These are phyloP conservation scores for Erodium trifolium DNA, from an alignment of 441 rosid genomes.

Conservation along the genomic window DNA sequence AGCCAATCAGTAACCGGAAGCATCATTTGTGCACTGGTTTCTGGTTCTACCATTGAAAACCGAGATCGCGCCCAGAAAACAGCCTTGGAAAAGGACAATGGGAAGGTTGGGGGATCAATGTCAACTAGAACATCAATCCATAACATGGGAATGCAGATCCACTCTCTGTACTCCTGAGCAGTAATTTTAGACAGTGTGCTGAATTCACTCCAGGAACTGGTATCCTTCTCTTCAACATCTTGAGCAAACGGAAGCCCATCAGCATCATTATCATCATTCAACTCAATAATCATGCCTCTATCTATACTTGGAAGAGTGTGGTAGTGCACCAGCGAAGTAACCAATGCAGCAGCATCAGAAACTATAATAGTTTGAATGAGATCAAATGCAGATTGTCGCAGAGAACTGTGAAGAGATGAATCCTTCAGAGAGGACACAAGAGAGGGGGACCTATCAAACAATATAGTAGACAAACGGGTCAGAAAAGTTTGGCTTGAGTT, in stretches of 20 bases:
- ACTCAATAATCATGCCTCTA: constrained; percentile 27
- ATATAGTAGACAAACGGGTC: constrained; percentile 21
- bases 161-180: constrained; percentile 51
- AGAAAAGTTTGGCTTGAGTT: background rate
- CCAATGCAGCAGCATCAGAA: constrained; percentile 84
- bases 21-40: constrained; percentile 50
- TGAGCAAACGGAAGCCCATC: constrained; percentile 32
- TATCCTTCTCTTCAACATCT: constrained; percentile 41
- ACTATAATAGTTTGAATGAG: constrained; percentile 74
- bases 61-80: constrained; percentile 93
- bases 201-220: constrained; percentile 65
- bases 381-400: constrained; percentile 94
- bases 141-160: constrained; percentile 96
- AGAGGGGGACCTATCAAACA: constrained; percentile 81
- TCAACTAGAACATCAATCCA: constrained; percentile 84
- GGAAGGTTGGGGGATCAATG: constrained; percentile 52
- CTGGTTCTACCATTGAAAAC: constrained; percentile 76
- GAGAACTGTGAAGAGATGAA: constrained; percentile 80
- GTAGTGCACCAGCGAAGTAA: constrained; percentile 44
- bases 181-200: constrained; percentile 53
- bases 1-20: constrained; percentile 70
- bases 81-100: constrained; percentile 74
- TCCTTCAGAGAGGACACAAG: constrained; percentile 83
- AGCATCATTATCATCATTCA: constrained; percentile 33
- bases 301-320: constrained; percentile 21